phyloP scores from a whole-genome alignment of 2,329 filamentous ascomycete species.

The Lojkania enalia region DNA sequence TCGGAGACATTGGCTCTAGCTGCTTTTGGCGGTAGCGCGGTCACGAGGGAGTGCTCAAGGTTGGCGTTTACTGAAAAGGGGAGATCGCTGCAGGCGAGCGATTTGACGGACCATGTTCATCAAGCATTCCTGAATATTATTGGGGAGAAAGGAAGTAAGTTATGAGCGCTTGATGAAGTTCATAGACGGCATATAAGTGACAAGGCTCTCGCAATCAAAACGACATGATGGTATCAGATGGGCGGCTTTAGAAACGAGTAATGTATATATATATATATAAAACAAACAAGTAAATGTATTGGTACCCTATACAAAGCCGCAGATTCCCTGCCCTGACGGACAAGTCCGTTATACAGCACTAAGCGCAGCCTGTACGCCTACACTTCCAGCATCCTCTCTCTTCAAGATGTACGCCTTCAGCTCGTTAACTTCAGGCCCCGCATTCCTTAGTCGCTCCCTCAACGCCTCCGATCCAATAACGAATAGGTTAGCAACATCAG shows the following conservation, averaged over 20 bases:
- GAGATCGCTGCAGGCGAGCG: slow-evolving; percentile 86
- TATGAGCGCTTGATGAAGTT: slow-evolving; percentile 8
- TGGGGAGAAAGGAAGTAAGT: slow-evolving; percentile 58
- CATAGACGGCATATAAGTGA: too few relatives aligned
- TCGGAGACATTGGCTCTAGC: slow-evolving; percentile 70
- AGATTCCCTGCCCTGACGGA: too few relatives aligned
- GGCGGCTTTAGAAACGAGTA: too few relatives aligned
- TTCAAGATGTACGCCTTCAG: slow-evolving; percentile 83
- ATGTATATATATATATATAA: too few relatives aligned
- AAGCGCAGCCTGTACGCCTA: slow-evolving; percentile 82
- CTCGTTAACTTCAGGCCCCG: slow-evolving; percentile 50
- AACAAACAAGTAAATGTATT: too few relatives aligned
- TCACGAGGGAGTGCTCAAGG: slow-evolving; percentile 89
- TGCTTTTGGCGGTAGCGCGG: slow-evolving; percentile 81
- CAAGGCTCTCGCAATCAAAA: too few relatives aligned
- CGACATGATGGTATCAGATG: too few relatives aligned
- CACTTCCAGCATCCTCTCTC: slow-evolving; percentile 79
- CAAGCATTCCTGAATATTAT: slow-evolving; percentile 78
- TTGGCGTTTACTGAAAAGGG: slow-evolving; percentile 85
- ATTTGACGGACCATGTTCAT: slow-evolving; percentile 89
- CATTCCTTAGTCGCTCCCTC: slow-evolving; percentile 54
- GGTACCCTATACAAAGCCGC: too few relatives aligned
- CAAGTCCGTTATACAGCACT: slow-evolving; percentile 52
- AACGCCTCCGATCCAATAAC: slow-evolving; percentile 73
- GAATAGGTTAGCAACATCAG: slow-evolving; percentile 93